phyloP scores from a whole-genome alignment of 2,329 filamentous ascomycete genomes.

The Amphichorda felina region DNA sequence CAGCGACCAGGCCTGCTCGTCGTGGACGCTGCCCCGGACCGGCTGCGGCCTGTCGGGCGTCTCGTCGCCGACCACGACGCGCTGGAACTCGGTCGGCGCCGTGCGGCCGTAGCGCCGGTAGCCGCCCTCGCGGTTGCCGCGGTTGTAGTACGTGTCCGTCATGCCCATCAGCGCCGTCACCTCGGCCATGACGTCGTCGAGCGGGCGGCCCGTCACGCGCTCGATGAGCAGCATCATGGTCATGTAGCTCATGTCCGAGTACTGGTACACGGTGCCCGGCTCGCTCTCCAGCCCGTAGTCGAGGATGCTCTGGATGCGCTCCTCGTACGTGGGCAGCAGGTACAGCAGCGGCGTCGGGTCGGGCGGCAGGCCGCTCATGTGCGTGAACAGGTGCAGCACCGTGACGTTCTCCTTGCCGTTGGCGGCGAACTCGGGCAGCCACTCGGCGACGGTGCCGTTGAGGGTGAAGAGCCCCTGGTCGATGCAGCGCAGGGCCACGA shows the following conservation, averaged over 20 bases:
- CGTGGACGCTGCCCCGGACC: slow-evolving; percentile 22
- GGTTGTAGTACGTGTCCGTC: slow-evolving; percentile 19
- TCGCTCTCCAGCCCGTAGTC: slow-evolving; percentile 11
- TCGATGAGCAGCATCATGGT: slow-evolving; percentile 16
- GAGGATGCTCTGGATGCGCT: slow-evolving; percentile 13
- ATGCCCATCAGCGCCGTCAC: slow-evolving; percentile 15
- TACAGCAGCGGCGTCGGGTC: slow-evolving; percentile 15
- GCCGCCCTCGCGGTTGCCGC: slow-evolving; percentile 15
- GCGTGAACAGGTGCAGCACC: slow-evolving; percentile 17
- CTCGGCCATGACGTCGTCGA: slow-evolving; percentile 13
- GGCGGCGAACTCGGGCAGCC: slow-evolving; percentile 16
- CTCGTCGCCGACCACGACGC: slow-evolving; percentile 12
- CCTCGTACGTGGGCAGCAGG: slow-evolving; percentile 10
- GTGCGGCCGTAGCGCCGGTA: slow-evolving; percentile 11
- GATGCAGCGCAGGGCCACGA: slow-evolving; percentile 16
- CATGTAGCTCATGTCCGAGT: slow-evolving; percentile 23
- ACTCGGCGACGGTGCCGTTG: slow-evolving; percentile 15
- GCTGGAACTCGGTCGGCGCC: slow-evolving; percentile 18
- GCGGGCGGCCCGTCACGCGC: slow-evolving; percentile 10
- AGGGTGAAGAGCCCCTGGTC: slow-evolving; percentile 13
- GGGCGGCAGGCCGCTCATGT: slow-evolving; percentile 18
- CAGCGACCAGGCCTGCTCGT: slow-evolving; percentile 22
- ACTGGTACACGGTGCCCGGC: slow-evolving; percentile 15
- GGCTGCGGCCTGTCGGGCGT: slow-evolving; percentile 22
- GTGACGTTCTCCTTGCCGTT: slow-evolving; percentile 21